Evolutionary conservation across 192 early-diverging fungal genomes (phyloP), one percentile per base, ranked within the genome.

Genomic region (Dissophora globulifera): DNA sequence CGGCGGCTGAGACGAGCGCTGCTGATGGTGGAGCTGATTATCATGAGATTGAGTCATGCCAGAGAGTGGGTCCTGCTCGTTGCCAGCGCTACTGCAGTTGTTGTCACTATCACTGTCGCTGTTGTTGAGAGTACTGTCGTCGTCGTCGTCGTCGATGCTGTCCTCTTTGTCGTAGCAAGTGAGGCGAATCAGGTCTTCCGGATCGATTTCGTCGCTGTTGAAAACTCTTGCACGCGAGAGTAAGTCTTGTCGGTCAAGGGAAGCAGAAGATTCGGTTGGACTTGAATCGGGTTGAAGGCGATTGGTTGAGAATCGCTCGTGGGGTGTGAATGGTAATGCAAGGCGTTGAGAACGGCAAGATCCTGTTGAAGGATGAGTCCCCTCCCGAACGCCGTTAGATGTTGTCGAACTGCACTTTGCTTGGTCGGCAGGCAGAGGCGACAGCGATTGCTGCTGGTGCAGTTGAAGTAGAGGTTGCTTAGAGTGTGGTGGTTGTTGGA

Each of bases 251-350:
- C n/a, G n/a, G n/a, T n/a, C n/a, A n/a, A n/a, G 35, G 13, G 7
- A 38, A 38, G 35, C 35, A 38, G 35, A 9, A 9, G 35, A 38
- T 38, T 13, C 7, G 35, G 13, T 38, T 38, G 35, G 35, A 38
- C 17, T 31, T 20, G 33, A 23, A 4, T 45, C 48, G 25, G 26
- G 33, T 0, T 41, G 35, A 15, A 16, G 56, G 27, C 62, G 71
- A 75, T 75, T 75, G 71, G 71, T 75, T 75, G 71, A 75, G 71
- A 75, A 75, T 66, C 71, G 71, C 22, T 35, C 25, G 29, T 17
- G 20, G 9, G 35, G 31, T 12, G 56, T 42, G 19, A 32, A 41
- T 49, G 32, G 54, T 32, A 52, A 15, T 35, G 17, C 41, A 12
- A 32, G 1, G 1, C 7, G 58, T 32, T 4, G 47, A 20, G 54